Conservation (phyloP, 176 grass and related monocot genomes). For the Oryza coarctata region DNA sequence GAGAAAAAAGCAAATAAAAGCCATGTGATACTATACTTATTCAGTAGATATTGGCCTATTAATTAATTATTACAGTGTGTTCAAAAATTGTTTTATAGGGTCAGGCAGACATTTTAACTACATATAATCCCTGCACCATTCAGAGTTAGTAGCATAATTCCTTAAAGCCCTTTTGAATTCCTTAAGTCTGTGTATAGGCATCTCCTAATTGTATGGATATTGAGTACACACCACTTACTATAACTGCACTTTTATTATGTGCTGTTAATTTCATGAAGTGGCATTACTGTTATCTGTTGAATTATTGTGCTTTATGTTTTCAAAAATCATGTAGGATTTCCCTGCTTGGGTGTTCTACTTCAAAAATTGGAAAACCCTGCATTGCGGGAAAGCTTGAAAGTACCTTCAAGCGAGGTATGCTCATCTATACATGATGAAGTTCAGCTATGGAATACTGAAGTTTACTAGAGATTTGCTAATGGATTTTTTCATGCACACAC, state of each 20-base stretch:
- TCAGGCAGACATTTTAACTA: background rate
- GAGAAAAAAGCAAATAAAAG: slow-evolving; percentile 11
- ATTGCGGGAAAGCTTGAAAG: slow-evolving; percentile 86
- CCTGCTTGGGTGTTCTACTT: slow-evolving; percentile 92
- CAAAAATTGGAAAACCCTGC: slow-evolving; percentile 96
- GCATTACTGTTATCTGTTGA: slow-evolving; percentile 14
- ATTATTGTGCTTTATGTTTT: slow-evolving; percentile 19
- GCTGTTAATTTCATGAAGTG: background rate
- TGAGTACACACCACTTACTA: background rate
- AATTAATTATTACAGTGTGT: background rate
- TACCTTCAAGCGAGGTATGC: slow-evolving; percentile 83
- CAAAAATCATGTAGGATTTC: slow-evolving; percentile 71
- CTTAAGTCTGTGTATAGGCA: background rate
- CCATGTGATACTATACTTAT: no score
- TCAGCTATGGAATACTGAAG: slow-evolving; percentile 22
- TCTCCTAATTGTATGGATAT: slow-evolving; percentile 8
- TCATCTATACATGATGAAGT: slow-evolving; percentile 25
- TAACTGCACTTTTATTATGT: background rate
- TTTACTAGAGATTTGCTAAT: slow-evolving; percentile 1
- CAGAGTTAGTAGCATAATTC: background rate
- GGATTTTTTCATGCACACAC: no score
- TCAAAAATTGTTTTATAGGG: background rate
- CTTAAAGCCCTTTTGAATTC: background rate
- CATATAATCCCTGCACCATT: background rate
- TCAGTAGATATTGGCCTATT: background rate